Evolutionary conservation across 805 yeast genomes (phyloP).

Genomic region (Starmerella cellae): DNA sequence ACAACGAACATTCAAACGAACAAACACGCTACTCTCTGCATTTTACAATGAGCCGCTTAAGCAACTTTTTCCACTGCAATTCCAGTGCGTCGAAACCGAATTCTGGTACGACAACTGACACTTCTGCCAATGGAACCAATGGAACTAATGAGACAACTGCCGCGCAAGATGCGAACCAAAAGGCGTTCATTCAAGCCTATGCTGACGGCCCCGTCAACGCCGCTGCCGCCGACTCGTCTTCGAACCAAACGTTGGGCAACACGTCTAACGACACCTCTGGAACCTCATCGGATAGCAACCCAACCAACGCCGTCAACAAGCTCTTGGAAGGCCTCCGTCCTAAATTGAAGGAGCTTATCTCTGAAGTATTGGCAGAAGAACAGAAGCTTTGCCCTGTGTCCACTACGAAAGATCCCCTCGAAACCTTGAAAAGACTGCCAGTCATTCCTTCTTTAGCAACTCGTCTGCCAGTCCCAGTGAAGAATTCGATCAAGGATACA

Average conservation of each 20-base stretch:
- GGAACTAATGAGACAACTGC: too few species aligned
- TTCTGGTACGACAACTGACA: too few species aligned
- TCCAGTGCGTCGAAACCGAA: background rate
- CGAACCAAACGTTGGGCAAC: too few species aligned
- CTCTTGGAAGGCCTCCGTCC: constrained; percentile 6
- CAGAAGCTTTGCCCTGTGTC: constrained; percentile 2
- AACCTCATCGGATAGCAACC: too few species aligned
- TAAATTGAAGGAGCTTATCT: constrained; percentile 6
- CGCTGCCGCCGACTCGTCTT: too few species aligned
- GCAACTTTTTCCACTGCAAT: constrained; percentile 5
- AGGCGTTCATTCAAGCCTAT: too few species aligned
- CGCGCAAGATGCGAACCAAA: too few species aligned
- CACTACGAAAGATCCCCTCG: background rate
- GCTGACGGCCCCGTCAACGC: too few species aligned
- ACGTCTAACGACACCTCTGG: too few species aligned
- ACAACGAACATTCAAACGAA: too few species aligned
- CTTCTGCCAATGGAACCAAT: too few species aligned
- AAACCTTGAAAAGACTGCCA: constrained; percentile 1
- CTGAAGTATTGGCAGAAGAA: constrained; percentile 7
- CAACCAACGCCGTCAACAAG: background rate
- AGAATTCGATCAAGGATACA: background rate
- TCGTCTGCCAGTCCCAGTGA: constrained; percentile 5
- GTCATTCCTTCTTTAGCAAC: background rate
- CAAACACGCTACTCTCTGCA: too few species aligned
- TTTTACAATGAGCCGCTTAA: constrained; percentile 12